These are phyloP conservation scores for Calocybe gambosa DNA, from an alignment of 1,284 basidiomycete genomes.

Conservation along the genomic window DNA sequence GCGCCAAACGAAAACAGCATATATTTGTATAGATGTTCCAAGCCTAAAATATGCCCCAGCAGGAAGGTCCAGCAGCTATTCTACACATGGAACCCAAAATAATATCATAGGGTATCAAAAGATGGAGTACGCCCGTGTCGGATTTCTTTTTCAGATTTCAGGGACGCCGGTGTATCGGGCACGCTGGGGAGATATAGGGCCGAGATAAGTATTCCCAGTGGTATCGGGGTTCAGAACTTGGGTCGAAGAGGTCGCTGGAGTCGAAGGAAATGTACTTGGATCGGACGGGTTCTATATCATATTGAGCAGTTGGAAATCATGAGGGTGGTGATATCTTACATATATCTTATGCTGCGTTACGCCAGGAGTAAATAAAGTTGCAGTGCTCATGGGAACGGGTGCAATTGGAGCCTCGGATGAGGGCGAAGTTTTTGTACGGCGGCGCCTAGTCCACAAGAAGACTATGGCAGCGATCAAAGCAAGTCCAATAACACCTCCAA, in stretches of 20 bases:
- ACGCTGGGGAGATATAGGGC: not conserved
- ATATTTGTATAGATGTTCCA: no score
- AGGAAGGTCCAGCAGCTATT: no score
- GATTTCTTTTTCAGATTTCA: not conserved
- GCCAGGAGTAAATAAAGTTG: slow-evolving; percentile 4
- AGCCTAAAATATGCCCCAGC: no score
- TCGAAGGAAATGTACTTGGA: slow-evolving; percentile 29
- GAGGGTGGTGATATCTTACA: slow-evolving; percentile 17
- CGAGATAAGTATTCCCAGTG: slow-evolving; percentile 15
- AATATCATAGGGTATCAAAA: not conserved
- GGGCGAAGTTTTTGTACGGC: slow-evolving; percentile 18
- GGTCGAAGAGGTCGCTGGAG: not conserved
- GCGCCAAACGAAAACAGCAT: not conserved
- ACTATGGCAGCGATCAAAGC: slow-evolving; percentile 27
- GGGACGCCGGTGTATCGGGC: not conserved
- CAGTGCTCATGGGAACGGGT: slow-evolving; percentile 12
- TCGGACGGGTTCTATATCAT: slow-evolving; percentile 36
- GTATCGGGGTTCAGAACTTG: slow-evolving; percentile 2
- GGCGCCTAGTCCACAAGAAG: slow-evolving; percentile 30
- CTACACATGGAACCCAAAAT: not conserved
- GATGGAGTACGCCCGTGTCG: not conserved
- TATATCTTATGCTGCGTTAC: slow-evolving; percentile 27
- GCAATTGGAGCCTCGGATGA: slow-evolving; percentile 12
- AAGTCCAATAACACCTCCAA: slow-evolving; percentile 33
- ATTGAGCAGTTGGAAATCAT: slow-evolving; percentile 5